phyloP scores from a whole-genome alignment of 2,329 filamentous ascomycete genomes.

The Colletotrichum tabaci region DNA sequence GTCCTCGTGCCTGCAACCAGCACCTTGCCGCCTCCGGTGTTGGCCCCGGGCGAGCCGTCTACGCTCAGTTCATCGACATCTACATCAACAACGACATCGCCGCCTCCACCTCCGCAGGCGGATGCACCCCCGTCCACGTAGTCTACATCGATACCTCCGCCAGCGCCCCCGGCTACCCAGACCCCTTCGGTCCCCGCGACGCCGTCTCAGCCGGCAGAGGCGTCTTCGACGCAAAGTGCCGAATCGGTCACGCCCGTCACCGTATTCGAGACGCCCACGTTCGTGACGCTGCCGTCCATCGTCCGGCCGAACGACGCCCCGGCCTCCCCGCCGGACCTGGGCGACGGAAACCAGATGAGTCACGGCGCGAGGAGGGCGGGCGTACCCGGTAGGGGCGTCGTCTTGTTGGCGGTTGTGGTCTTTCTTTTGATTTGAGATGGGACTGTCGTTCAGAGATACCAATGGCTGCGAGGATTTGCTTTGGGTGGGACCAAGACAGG shows the following conservation, averaged over 20 bases:
- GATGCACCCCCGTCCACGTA: too few relatives aligned
- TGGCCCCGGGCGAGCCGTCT: conserved; percentile 13
- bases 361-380: not conserved
- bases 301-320: conserved; percentile 20
- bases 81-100: not conserved
- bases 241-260: conserved; percentile 27
- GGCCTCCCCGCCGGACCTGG: not conserved
- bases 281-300: conserved; percentile 20
- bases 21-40: not conserved
- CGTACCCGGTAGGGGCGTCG: not conserved
- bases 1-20: not conserved
- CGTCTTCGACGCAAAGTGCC: not conserved
- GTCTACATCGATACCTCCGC: not conserved
- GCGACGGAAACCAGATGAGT: not conserved
- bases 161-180: not conserved
- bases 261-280: conserved; percentile 31
- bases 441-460: too few relatives aligned
- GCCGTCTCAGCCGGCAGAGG: not conserved
- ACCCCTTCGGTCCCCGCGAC: not conserved
- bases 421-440: not conserved
- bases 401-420: not conserved
- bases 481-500: too few relatives aligned
- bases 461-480: too few relatives aligned
- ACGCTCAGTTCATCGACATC: not conserved
- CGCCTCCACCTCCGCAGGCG: not conserved